Evolutionary conservation across 1,139 yeast genomes (phyloP), one percentile per base, ranked within the genome.

Genomic region (Yamadazyma triangularis): DNA sequence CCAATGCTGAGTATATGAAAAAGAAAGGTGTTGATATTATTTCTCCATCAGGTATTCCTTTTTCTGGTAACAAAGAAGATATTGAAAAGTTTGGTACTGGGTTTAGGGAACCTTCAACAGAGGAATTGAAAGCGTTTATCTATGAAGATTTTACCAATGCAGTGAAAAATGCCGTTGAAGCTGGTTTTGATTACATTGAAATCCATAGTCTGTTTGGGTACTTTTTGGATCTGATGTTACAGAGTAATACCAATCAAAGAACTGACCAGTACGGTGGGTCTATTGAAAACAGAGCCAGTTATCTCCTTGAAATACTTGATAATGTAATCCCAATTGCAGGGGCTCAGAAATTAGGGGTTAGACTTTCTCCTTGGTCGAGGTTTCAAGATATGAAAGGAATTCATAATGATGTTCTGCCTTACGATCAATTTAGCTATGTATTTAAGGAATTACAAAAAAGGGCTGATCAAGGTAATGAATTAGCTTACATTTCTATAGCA

Each of bases 111-210:
- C 47, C 69, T 28, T 64, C 77, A 10, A 41, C 40, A 12, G 61
- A 52, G 11, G 80, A 75, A 38, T 58, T 77, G 44, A 50, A 64
- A 34, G 48, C 55, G 25, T 49, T 59, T 29, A 53, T 68, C 15
- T 39, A 56, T 35, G 53, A 56, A 23, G 51, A 51, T 22, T 72
- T 51, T 40, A 62, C 56, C 1, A 39, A 43, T 4, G 77, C 77
- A 5, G 77, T 78, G 15, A 56, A 57, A 42, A 60, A 60, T 29
- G 73, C 79, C 2, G 40, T 73, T 26, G 60, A 49, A 6, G 81
- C 82, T 4, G 87, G 88, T 10, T 78, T 79, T 38, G 89, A 82
- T 49, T 78, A 77, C 42, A 70, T 82, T 25, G 86, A 82, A 53
- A 50, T 82, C 34, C 89, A 81, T 47, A 62, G 60, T 27, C 89